Conservation (phyloP, 2,329 filamentous ascomycete genomes). For the Mariannaea sp. region DNA sequence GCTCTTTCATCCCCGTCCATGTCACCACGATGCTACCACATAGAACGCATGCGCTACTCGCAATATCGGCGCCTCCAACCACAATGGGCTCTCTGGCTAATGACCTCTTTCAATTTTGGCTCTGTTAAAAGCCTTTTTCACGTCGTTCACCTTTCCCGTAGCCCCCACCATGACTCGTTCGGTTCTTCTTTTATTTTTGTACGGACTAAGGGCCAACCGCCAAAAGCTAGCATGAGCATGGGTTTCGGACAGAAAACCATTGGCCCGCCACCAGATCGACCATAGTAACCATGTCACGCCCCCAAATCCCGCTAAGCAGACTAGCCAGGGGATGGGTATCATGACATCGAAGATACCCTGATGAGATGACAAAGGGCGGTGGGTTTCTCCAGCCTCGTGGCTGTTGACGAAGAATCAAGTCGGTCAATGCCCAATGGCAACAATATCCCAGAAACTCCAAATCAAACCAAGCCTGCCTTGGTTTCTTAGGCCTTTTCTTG, state of each 20-base stretch:
- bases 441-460: conserved; percentile 15
- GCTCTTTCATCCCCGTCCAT: conserved; percentile 23
- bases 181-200: neutral
- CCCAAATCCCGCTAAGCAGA: conserved; percentile 1
- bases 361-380: neutral
- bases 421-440: conserved; percentile 1
- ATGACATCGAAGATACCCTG: conserved; percentile 3
- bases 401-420: conserved; percentile 4
- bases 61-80: conserved; percentile 1
- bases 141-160: neutral
- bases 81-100: neutral
- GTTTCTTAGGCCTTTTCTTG: conserved; percentile 3
- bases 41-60: conserved; percentile 3
- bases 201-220: neutral
- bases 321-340: conserved; percentile 5
- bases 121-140: neutral
- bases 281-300: neutral
- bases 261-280: conserved; percentile 17
- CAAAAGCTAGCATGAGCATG: conserved; percentile 15
- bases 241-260: conserved; percentile 18
- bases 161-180: neutral
- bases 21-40: conserved; percentile 26
- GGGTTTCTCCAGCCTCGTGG: conserved; percentile 18
- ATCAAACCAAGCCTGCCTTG: conserved; percentile 12
- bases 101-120: neutral